Evolutionary conservation across 108 stramenopile genomes (phyloP).

Genomic region (Schizochytrium sp.): DNA sequence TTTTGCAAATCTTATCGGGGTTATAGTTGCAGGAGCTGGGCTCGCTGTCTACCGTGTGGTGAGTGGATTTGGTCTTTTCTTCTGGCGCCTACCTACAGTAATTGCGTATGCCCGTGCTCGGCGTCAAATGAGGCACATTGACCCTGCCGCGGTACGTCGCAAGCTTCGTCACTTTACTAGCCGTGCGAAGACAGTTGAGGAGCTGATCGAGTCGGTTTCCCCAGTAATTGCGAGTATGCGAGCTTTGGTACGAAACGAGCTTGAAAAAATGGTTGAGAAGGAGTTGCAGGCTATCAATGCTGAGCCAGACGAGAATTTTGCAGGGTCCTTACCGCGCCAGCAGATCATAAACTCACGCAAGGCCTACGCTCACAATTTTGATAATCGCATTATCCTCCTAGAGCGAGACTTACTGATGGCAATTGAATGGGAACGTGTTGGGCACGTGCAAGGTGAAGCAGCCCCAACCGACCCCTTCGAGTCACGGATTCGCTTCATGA

Average conservation of each 20-base stretch:
- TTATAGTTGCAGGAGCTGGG: too few species aligned
- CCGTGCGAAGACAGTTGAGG: background rate
- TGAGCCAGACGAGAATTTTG: background rate
- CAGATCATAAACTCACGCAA: background rate
- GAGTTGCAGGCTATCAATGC: background rate
- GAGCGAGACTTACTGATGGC: background rate
- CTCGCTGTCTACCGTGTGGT: too few species aligned
- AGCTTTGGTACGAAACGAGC: background rate
- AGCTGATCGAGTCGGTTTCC: background rate
- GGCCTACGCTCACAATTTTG: background rate
- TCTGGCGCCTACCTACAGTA: background rate
- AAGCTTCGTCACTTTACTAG: background rate
- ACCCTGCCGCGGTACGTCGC: background rate
- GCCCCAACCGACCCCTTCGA: background rate
- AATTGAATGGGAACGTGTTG: background rate
- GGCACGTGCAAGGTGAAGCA: background rate
- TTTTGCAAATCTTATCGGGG: too few species aligned
- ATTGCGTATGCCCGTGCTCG: background rate
- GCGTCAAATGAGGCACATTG: background rate
- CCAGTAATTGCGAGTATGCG: background rate
- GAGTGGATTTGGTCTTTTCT: background rate
- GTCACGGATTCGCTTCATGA: background rate
- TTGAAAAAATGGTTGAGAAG: background rate
- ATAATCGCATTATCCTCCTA: background rate
- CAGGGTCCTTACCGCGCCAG: background rate